A percentile compares a stretch with the other conserved stretches of the same genome.
phyloP scores from a whole-genome alignment of 306 rosid species.

The Glycyrrhiza uralensis region DNA sequence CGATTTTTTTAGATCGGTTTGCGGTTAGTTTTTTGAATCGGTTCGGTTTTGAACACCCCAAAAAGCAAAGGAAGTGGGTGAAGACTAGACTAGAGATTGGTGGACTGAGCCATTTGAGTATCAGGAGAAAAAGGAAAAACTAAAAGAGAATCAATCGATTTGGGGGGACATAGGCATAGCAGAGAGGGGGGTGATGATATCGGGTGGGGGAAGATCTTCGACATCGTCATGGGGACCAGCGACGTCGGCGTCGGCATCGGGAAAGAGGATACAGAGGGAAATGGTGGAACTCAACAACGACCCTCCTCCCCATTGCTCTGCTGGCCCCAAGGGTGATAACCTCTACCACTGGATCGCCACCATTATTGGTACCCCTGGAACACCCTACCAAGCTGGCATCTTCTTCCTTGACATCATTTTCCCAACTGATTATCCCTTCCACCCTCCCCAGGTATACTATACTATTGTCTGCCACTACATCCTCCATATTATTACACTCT shows the following conservation, averaged over 20 bases:
- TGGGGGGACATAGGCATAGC: neutral
- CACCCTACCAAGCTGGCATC: constrained; percentile 83
- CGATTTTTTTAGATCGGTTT: too few species aligned
- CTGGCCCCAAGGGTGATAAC: constrained; percentile 96
- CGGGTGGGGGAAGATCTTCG: constrained; percentile 44
- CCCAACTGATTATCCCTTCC: constrained; percentile 82
- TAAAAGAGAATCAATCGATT: neutral
- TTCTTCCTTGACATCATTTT: constrained; percentile 80
- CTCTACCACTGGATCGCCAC: constrained; percentile 96
- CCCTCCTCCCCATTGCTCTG: constrained; percentile 80
- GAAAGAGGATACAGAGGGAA: constrained; percentile 83
- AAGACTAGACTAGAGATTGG: too few species aligned
- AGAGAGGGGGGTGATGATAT: constrained; percentile 25
- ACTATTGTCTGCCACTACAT: too few species aligned
- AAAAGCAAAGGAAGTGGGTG: too few species aligned
- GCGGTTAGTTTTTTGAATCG: too few species aligned
- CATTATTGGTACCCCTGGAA: constrained; percentile 74
- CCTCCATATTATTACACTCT: too few species aligned
- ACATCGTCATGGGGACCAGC: constrained; percentile 69
- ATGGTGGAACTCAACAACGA: constrained; percentile 75
- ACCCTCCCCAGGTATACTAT: constrained; percentile 91
- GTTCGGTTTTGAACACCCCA: too few species aligned
- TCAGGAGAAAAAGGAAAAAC: neutral
- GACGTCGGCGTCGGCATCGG: constrained; percentile 74
- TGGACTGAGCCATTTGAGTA: too few species aligned